Evolutionary conservation across 441 rosid species (phyloP), one percentile per base, ranked within the genome.

Genomic region (Omphalea diandra): DNA sequence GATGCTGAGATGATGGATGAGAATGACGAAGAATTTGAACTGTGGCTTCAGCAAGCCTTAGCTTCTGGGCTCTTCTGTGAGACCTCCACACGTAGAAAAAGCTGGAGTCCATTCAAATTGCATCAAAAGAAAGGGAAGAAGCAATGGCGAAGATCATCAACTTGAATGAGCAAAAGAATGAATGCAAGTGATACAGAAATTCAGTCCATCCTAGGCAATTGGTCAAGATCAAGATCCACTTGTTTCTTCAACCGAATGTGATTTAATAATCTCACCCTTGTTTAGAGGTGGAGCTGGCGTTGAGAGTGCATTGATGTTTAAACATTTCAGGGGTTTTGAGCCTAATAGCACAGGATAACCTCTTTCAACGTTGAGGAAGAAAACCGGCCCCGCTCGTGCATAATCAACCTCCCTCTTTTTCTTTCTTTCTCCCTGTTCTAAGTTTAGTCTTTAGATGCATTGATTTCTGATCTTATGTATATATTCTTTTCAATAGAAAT

Each of bases 81-180:
- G 77, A 86, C 96, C 56, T 83, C 97, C 6, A 85, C 86, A 73
- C 94, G 97, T n/a, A 86, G 93, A 76, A 93, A 91, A 80, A 96
- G 96, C 79, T 96, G 99, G 99, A 91, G 98, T 69, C 98, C 97
- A 9, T 96, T 96, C 82, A 96, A 96, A 83, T 79, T 90, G 77
- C 77, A 82, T 76, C 98, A 87, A 77, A 89, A 85, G 87, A 96
- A 91, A 81, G 83, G 86, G 58, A 91, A 87, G 88, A 93, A 83
- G 77, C 97, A 96, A 75, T 93, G 93, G 97, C 82, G 99, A 72
- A 87, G 99, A 84, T 79, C 98, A 29, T 95, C 99, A 6, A 88
- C 94, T 69, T 90, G 84, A 88, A 76, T n/a, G 63, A 24, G 40
- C 17, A 6, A 26, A 60, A 53, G 56, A 27, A 14, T 36, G 15